A percentile compares a stretch with the other conserved stretches of the same genome.
phyloP scores from a whole-genome alignment of 208 protist genomes.

The Leishmania lainsoni region DNA sequence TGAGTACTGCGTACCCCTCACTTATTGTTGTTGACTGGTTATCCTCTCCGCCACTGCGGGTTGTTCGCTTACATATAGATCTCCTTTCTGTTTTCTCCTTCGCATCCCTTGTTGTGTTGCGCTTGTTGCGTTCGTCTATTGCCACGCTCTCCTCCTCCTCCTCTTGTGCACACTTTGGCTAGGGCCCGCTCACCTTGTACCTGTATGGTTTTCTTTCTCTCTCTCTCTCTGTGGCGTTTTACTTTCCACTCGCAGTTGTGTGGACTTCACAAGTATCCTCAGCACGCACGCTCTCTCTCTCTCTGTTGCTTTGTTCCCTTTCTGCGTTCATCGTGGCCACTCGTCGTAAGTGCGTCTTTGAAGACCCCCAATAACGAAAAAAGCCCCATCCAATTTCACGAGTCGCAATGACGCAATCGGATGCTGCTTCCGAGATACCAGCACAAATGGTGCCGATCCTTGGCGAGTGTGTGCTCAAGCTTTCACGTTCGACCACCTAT shows the following conservation, averaged over 20 bases:
- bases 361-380: neutral
- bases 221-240: neutral
- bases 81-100: neutral
- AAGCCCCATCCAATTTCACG: neutral
- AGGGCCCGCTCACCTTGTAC: neutral
- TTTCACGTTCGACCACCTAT: constrained; percentile 66
- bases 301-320: too few species aligned
- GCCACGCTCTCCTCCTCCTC: neutral
- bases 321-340: neutral
- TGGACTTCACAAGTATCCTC: neutral
- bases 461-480: constrained; percentile 67
- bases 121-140: neutral
- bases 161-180: neutral
- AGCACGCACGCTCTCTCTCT: neutral
- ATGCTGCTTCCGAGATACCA: neutral
- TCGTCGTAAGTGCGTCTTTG: neutral
- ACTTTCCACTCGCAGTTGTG: neutral
- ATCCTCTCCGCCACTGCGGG: neutral
- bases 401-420: neutral
- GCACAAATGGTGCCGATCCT: constrained; percentile 30
- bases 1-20: neutral
- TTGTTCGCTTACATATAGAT: neutral
- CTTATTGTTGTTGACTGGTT: neutral
- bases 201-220: constrained; percentile 8
- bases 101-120: neutral